Evolutionary conservation across 306 rosid species (phyloP), one percentile per base, ranked within the genome.

Genomic region (Cicer judaicum): DNA sequence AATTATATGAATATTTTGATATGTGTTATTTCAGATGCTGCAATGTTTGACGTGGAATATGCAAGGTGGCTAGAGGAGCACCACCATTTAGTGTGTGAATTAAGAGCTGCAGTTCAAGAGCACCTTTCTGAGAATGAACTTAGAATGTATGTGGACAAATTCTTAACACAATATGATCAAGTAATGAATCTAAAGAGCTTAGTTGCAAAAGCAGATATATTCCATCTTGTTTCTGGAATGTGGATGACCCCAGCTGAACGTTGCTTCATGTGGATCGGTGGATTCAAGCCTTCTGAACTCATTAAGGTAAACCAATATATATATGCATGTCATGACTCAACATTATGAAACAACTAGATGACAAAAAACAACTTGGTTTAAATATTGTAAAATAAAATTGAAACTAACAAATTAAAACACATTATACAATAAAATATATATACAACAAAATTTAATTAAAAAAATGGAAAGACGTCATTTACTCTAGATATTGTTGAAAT

Each of bases 231-330:
- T 49, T 92, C 97, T 48, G 99, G 99, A 78, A 82, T 81, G 88
- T 94, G 99, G 99, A 90, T 86, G 75, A 88, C 97, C 46, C 98
- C 99, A 7, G 96, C 96, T 15, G 99, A 94, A 75, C 88, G 98
- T 3, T 94, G 96, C 81, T 92, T 90, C 84, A 82, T 94, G 92
- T 94, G 99, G 99, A 92, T 94, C 36, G 99, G 98, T 47, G 99
- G 92, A 39, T 90, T 85, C 80, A 83, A 88, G 70, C 97, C 99
- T 7, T 94, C 99, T 36, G 96, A 92, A 57, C 82, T 94, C 92
- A 90, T 94, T 68, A 94, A 94, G 97, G 99, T 94, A 29, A 4
- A 29, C 5, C 36, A 0, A 29, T 29, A 4, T 29, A 29, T 29
- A 29, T 2, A 2, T 29, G 36, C 36, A 29, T 18, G 12, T 15